Evolutionary conservation across 371 early-diverging fungal species (phyloP).

Genomic region (Zopfochytrium polystomum): DNA sequence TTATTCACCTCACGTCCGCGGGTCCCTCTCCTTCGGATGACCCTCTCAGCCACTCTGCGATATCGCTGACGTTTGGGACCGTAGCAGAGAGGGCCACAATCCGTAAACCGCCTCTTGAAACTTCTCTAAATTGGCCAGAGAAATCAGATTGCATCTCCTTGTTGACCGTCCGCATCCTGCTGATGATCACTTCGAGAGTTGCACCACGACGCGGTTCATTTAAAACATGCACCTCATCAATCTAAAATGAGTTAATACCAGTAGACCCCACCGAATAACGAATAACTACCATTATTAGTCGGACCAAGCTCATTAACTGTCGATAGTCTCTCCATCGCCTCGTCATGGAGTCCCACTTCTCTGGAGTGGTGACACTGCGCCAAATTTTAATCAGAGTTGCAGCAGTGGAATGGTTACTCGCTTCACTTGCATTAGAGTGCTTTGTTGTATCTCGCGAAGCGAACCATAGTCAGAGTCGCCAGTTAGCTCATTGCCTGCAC

Average conservation of each 20-base stretch:
- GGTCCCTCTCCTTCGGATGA: not conserved
- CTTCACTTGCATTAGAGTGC: slow-evolving; percentile 40
- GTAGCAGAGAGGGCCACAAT: slow-evolving; percentile 83
- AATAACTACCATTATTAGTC: slow-evolving; percentile 21
- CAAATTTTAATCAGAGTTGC: not conserved
- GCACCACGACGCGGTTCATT: slow-evolving; percentile 59
- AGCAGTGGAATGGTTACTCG: not conserved
- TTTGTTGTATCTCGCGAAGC: slow-evolving; percentile 36
- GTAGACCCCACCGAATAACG: not conserved
- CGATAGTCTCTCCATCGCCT: slow-evolving; percentile 51
- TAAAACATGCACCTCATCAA: slow-evolving; percentile 72
- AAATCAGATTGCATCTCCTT: slow-evolving; percentile 12
- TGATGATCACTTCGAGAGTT: slow-evolving; percentile 61
- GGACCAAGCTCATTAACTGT: slow-evolving; percentile 38
- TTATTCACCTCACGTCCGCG: slow-evolving; percentile 17
- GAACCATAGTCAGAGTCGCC: slow-evolving; percentile 66
- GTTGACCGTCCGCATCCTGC: slow-evolving; percentile 49
- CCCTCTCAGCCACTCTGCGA: slow-evolving; percentile 64
- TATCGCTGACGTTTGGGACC: slow-evolving; percentile 78
- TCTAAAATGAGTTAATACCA: slow-evolving; percentile 22
- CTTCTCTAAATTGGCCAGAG: no score
- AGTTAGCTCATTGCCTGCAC: slow-evolving; percentile 62
- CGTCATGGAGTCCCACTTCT: slow-evolving; percentile 77
- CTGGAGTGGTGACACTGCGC: slow-evolving; percentile 64
- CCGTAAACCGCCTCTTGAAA: slow-evolving; percentile 39